phyloP scores from a whole-genome alignment of 257 asterid genomes.

The Haberlea rhodopensis region DNA sequence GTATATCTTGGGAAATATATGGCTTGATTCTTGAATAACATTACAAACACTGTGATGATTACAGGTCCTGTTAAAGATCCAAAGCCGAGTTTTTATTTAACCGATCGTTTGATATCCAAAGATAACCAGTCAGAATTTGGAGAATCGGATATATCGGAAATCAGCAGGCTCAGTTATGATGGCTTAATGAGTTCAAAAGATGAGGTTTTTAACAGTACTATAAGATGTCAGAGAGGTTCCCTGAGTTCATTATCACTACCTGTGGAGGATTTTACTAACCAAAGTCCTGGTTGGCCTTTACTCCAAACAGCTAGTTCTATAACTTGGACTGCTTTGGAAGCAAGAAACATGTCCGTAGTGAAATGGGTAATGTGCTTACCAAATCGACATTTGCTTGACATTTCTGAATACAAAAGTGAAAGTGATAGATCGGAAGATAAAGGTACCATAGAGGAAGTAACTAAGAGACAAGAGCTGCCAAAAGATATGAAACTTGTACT shows the following conservation, averaged over 20 bases:
- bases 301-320: conserved; percentile 60
- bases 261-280: conserved; percentile 55
- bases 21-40: conserved; percentile 15
- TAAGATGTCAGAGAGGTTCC: conserved; percentile 45
- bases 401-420: not conserved
- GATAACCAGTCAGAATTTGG: conserved; percentile 63
- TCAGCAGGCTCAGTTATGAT: conserved; percentile 58
- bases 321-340: conserved; percentile 42
- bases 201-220: conserved; percentile 32
- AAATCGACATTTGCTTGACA: conserved; percentile 33
- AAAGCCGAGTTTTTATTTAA: conserved; percentile 43
- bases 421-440: not conserved
- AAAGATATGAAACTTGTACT: conserved; percentile 56
- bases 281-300: conserved; percentile 93
- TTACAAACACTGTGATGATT: not conserved
- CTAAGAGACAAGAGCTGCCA: conserved; percentile 33
- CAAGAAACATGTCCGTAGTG: conserved; percentile 77
- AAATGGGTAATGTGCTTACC: conserved; percentile 88
- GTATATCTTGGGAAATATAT: too few relatives aligned
- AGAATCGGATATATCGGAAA: conserved; percentile 57
- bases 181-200: conserved; percentile 21
- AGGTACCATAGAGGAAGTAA: conserved; percentile 1
- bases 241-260: conserved; percentile 66
- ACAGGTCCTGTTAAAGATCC: conserved; percentile 48
- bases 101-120: conserved; percentile 26